Evolutionary conservation across 2,329 filamentous ascomycete genomes (phyloP).

Genomic region (Mycosphaerella arachidis): DNA sequence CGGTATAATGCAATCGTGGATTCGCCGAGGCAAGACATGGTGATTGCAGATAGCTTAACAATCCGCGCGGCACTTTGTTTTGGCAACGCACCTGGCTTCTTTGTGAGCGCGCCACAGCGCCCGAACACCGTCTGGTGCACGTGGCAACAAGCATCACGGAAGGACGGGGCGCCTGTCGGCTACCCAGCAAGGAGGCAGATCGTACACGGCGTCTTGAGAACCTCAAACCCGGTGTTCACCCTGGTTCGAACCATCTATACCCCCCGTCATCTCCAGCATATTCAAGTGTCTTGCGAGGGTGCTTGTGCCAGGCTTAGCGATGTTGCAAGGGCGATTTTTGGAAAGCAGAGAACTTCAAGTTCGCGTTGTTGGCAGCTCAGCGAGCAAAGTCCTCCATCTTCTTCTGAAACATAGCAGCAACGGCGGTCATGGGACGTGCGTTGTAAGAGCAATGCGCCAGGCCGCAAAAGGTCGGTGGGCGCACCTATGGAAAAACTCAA

Average conservation of each 20-base stretch:
- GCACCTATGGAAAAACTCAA: background rate
- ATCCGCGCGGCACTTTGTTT: background rate
- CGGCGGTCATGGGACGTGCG: background rate
- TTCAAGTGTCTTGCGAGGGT: background rate
- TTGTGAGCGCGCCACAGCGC: background rate
- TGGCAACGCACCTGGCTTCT: background rate
- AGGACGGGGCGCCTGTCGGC: background rate
- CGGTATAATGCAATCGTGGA: too few species aligned
- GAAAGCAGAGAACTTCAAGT: background rate
- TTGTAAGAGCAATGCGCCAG: constrained; percentile 1
- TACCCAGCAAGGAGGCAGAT: background rate
- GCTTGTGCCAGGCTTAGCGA: background rate
- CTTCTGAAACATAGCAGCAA: constrained; percentile 3
- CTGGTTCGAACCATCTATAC: background rate
- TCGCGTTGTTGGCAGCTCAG: background rate
- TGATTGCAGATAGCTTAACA: background rate
- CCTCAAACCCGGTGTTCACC: constrained; percentile 3
- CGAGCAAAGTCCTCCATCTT: too few species aligned
- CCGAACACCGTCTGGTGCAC: background rate
- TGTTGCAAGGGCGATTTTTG: background rate
- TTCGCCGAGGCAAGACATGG: background rate
- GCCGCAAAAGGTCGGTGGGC: background rate
- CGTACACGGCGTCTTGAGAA: constrained; percentile 1
- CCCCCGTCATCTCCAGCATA: background rate
- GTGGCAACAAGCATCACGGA: constrained; percentile 3